A percentile compares a stretch with the other conserved stretches of the same genome.
Evolutionary conservation across 495 filamentous ascomycete genomes (phyloP).

Genomic region (Halenospora varia): DNA sequence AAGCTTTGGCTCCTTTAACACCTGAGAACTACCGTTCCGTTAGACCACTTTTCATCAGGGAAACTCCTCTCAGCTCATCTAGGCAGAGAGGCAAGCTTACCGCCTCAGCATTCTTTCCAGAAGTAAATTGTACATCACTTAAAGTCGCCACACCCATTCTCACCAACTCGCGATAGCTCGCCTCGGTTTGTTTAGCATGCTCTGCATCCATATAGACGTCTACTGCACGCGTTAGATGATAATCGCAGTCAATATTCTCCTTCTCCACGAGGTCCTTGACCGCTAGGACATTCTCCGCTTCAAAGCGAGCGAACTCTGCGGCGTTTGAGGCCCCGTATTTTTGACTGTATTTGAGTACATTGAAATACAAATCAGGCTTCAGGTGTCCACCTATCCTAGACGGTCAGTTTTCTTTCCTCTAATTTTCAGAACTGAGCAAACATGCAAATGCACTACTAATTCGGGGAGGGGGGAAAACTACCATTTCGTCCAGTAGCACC

Average conservation of each 20-base stretch:
- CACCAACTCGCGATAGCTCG: slow-evolving; percentile 27
- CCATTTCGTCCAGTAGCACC: too few species aligned
- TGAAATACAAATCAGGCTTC: slow-evolving; percentile 3
- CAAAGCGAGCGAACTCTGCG: slow-evolving; percentile 9
- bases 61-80: neutral
- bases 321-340: slow-evolving; percentile 1
- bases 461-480: too few species aligned
- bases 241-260: slow-evolving; percentile 28
- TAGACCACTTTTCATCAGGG: too few species aligned
- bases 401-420: too few species aligned
- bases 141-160: neutral
- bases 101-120: neutral
- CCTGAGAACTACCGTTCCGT: neutral
- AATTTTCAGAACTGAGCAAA: too few species aligned
- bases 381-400: slow-evolving; percentile 11
- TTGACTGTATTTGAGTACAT: neutral
- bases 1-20: slow-evolving; percentile 5
- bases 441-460: too few species aligned
- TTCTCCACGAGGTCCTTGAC: slow-evolving; percentile 8
- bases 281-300: slow-evolving; percentile 3
- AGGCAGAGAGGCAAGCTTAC: neutral
- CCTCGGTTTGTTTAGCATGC: slow-evolving; percentile 25
- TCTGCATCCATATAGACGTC: slow-evolving; percentile 34
- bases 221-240: slow-evolving; percentile 32
- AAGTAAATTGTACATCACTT: neutral